Evolutionary conservation across 768 basidiomycete species (phyloP).

Genomic region (Mycena floridula): DNA sequence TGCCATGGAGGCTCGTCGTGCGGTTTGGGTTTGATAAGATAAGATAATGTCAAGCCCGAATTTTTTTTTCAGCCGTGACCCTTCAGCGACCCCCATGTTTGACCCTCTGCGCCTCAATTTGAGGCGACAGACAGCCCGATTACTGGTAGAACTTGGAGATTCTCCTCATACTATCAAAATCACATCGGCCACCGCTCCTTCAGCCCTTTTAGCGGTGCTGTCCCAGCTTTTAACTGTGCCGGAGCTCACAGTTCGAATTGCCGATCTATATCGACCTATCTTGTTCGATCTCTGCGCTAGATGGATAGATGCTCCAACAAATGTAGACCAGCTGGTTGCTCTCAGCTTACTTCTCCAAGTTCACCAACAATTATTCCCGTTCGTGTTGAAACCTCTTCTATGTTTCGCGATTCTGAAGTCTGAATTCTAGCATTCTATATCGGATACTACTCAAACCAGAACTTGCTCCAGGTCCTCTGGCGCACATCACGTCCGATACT

Average conservation of each 20-base stretch:
- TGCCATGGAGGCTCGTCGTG: no score
- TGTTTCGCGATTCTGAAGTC: slow-evolving; percentile 6
- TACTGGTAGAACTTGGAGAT: not conserved
- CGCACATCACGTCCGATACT: slow-evolving; percentile 30
- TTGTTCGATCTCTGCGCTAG: slow-evolving; percentile 73
- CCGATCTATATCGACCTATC: slow-evolving; percentile 68
- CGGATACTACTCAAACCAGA: slow-evolving; percentile 37
- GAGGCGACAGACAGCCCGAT: not conserved
- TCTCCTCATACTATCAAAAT: not conserved
- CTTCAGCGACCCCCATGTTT: not conserved
- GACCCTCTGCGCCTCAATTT: not conserved
- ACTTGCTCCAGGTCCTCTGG: slow-evolving; percentile 49
- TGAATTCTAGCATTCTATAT: slow-evolving; percentile 45
- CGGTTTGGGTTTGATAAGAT: no score
- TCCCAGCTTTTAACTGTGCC: slow-evolving; percentile 58
- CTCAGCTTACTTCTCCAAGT: slow-evolving; percentile 60
- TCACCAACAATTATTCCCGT: slow-evolving; percentile 72
- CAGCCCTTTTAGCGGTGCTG: slow-evolving; percentile 40
- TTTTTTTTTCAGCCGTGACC: no score
- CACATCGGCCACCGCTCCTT: not conserved
- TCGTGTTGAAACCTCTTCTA: slow-evolving; percentile 20
- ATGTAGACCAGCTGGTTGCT: slow-evolving; percentile 49
- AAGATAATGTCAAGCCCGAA: no score
- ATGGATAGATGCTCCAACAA: slow-evolving; percentile 59
- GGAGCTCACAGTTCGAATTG: slow-evolving; percentile 56